Base-by-base conservation (phyloP, 1,284 basidiomycete species). In the Pseudozyma flocculosa region DNA sequence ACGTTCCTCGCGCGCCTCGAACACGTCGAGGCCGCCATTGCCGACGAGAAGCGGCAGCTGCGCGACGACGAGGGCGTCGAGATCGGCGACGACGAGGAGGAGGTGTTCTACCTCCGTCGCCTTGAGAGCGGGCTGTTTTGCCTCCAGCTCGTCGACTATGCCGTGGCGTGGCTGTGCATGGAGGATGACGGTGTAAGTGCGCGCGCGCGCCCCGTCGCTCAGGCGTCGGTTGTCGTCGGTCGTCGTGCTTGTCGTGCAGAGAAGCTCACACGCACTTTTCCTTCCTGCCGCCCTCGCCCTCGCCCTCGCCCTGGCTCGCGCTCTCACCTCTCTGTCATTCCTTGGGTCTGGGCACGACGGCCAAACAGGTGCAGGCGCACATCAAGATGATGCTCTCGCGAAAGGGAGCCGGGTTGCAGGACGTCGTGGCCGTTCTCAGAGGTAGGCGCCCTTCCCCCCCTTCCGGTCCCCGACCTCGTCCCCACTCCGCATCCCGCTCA, bases 111-210 rank as follows among this genome's bases (percentile, higher is more conserved):
- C 79, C 80, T 96, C 19, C 84, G 86, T 18, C 84, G 88, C 38
- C 80, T 97, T 23, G 92, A 95, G 50, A 85, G 86, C 2, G 95
- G 94, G 0, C 79, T 96, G 32, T 93, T 89, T 75, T 88, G 88
- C 1, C 79, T 98, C 11, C 94, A 98, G 73, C 88, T 87, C 17
- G 84, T 90, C 21, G 94, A 97, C 79, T 95, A 93, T 61, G 87
- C 96, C 45, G 79, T 97, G 24, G 92, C 89, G 1, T 99, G 95
- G 95, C 79, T 97, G 24, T 84, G 86, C 52, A 95, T 97, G 92
- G 95, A 99, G 80, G 95, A 98, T 70, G 95, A 98, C 70, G 95
- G 92, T 3, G 23, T 43, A 17, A 49, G 41, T 43, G n/a, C n/a
- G n/a, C n/a, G n/a, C n/a, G n/a, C n/a, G n/a, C n/a, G n/a, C n/a